Evolutionary conservation across 2,329 filamentous ascomycete species (phyloP).

Genomic region (Fusarium chlamydosporum): DNA sequence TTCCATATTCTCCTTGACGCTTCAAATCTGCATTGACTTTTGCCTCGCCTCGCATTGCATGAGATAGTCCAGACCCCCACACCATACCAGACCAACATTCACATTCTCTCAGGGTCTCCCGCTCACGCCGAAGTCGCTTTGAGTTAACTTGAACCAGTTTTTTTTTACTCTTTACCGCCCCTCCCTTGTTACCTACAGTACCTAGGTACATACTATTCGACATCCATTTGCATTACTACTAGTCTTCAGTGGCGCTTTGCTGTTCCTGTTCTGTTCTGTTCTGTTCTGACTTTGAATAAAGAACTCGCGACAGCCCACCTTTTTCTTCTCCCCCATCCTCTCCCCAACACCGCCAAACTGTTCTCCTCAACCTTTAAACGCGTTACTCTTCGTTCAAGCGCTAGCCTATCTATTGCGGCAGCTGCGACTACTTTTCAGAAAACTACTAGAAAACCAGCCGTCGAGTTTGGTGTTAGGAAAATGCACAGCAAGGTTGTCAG

Average conservation of each 20-base stretch:
- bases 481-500: conserved; percentile 96
- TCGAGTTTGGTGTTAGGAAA: conserved; percentile 64
- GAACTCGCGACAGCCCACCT: conserved; percentile 40
- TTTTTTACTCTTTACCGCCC: conserved; percentile 30
- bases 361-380: conserved; percentile 87
- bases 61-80: conserved; percentile 19
- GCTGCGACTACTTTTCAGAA: conserved; percentile 74
- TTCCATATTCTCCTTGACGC: conserved; percentile 23
- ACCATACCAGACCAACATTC: conserved; percentile 11
- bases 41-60: conserved; percentile 21
- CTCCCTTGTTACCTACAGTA: background rate
- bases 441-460: conserved; percentile 56
- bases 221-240: conserved; percentile 2
- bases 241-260: conserved; percentile 21
- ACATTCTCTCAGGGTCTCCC: conserved; percentile 22
- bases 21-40: conserved; percentile 24
- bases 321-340: conserved; percentile 1
- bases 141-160: conserved; percentile 6
- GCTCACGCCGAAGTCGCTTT: conserved; percentile 39
- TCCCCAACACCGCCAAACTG: conserved; percentile 78
- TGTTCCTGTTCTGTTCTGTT: background rate
- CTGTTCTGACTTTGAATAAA: conserved; percentile 13
- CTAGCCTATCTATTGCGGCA: conserved; percentile 80
- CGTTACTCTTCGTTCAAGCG: conserved; percentile 78
- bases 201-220: conserved; percentile 1